Percentiles rank a stretch among this genome's conserved stretches.
phyloP scores from a whole-genome alignment of 73 alveolate genomes.

The Effrenium voratum region DNA sequence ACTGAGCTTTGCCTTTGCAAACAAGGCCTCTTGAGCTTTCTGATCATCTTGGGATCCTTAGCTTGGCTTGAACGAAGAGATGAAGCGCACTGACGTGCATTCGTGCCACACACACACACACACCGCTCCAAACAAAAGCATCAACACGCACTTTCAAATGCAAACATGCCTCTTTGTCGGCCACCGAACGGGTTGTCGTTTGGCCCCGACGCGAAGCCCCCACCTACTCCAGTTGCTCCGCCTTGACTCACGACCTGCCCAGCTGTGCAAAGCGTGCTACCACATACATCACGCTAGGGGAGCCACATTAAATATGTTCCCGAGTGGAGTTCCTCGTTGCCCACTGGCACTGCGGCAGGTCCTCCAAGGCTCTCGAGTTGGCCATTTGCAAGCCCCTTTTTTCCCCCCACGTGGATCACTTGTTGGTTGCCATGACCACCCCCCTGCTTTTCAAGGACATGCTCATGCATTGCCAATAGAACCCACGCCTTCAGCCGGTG shows the following conservation, averaged over 20 bases:
- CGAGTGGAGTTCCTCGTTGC: constrained; percentile 45
- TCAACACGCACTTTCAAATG: too few species aligned
- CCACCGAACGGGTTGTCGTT: too few species aligned
- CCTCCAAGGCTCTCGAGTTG: background rate
- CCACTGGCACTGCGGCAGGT: background rate
- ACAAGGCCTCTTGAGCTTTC: constrained; percentile 20
- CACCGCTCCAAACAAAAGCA: too few species aligned
- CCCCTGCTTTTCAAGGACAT: too few species aligned
- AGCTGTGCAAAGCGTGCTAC: too few species aligned
- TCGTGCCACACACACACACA: background rate
- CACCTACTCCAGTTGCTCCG: constrained; percentile 8
- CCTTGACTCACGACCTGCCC: constrained; percentile 55
- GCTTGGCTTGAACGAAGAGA: too few species aligned
- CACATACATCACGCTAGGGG: background rate
- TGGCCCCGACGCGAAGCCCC: background rate
- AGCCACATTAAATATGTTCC: constrained; percentile 43
- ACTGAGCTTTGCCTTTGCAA: background rate
- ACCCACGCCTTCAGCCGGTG: too few species aligned
- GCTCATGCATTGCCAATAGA: too few species aligned
- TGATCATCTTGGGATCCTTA: constrained; percentile 44
- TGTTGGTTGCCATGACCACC: too few species aligned
- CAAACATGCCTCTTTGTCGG: too few species aligned
- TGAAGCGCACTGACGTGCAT: background rate
- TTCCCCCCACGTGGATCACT: too few species aligned
- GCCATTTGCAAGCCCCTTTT: background rate